Conservation (phyloP, 805 yeast species). For the Zygotorulaspora chibaensis region DNA sequence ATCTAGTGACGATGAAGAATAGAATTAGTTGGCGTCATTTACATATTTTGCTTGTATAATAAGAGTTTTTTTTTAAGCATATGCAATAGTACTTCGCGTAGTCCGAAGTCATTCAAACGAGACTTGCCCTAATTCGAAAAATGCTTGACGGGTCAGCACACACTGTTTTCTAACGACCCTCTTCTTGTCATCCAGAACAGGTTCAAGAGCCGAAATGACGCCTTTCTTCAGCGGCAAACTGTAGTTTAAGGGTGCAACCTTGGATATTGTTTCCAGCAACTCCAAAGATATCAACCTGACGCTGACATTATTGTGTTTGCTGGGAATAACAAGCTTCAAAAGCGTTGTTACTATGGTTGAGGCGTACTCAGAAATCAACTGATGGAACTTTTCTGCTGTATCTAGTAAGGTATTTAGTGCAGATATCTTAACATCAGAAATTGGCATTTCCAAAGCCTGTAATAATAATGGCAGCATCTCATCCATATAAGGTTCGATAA, state of each 20-base stretch:
- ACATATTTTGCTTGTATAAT: conserved; percentile 3
- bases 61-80: background rate
- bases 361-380: conserved; percentile 50
- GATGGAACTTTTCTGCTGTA: conserved; percentile 52
- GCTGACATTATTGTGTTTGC: conserved; percentile 38
- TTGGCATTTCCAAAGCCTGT: conserved; percentile 51
- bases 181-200: conserved; percentile 65
- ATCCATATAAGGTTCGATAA: conserved; percentile 60
- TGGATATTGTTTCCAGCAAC: conserved; percentile 50
- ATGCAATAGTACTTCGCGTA: no score
- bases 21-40: background rate
- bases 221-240: conserved; percentile 49
- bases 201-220: conserved; percentile 46
- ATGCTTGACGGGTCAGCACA: conserved; percentile 73
- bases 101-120: conserved; percentile 29
- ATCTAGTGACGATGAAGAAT: conserved; percentile 32
- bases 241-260: conserved; percentile 37
- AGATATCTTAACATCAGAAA: conserved; percentile 51
- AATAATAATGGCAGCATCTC: conserved; percentile 67
- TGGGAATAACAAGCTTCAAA: conserved; percentile 32
- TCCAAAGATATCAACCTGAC: conserved; percentile 56
- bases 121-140: conserved; percentile 50
- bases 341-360: conserved; percentile 54
- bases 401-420: conserved; percentile 57
- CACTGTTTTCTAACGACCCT: conserved; percentile 73